Conservation (phyloP, 2,329 filamentous ascomycete genomes). For the Colletotrichum australisinense region DNA sequence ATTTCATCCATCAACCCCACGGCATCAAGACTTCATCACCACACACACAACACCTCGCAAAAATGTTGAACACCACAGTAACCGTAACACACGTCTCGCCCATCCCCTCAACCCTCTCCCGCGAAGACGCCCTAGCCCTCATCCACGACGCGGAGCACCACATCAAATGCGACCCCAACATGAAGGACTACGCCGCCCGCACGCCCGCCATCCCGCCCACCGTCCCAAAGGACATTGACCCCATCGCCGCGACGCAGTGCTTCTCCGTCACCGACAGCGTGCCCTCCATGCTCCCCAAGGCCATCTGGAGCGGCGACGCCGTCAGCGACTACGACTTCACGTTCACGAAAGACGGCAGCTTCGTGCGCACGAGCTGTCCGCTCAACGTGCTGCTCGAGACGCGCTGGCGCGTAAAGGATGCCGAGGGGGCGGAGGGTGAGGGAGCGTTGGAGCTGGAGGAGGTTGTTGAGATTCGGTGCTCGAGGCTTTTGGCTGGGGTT, state of each 20-base stretch:
- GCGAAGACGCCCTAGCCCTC: conserved; percentile 52
- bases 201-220: conserved; percentile 42
- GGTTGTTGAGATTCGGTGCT: conserved; percentile 61
- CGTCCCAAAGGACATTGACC: conserved; percentile 43
- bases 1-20: too few species aligned
- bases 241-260: conserved; percentile 45
- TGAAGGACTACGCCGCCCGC: conserved; percentile 50
- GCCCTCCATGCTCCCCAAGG: conserved; percentile 64
- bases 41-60: conserved; percentile 25
- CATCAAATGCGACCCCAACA: conserved; percentile 64
- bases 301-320: conserved; percentile 66
- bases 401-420: conserved; percentile 55
- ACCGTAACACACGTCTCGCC: conserved; percentile 55
- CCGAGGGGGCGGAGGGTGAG: conserved; percentile 35
- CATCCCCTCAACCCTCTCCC: conserved; percentile 52
- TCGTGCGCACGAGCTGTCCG: conserved; percentile 63
- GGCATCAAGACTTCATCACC: not conserved
- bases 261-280: conserved; percentile 63
- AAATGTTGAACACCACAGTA: conserved; percentile 57
- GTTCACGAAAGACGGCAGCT: conserved; percentile 59
- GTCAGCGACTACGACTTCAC: conserved; percentile 66
- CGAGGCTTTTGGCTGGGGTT: conserved; percentile 58
- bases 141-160: conserved; percentile 65
- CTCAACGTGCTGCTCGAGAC: conserved; percentile 65
- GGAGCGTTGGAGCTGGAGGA: conserved; percentile 58